Percentiles rank a stretch among this genome's conserved stretches.
Conservation (phyloP, 2,329 filamentous ascomycete species). For the Nemania abortiva region DNA sequence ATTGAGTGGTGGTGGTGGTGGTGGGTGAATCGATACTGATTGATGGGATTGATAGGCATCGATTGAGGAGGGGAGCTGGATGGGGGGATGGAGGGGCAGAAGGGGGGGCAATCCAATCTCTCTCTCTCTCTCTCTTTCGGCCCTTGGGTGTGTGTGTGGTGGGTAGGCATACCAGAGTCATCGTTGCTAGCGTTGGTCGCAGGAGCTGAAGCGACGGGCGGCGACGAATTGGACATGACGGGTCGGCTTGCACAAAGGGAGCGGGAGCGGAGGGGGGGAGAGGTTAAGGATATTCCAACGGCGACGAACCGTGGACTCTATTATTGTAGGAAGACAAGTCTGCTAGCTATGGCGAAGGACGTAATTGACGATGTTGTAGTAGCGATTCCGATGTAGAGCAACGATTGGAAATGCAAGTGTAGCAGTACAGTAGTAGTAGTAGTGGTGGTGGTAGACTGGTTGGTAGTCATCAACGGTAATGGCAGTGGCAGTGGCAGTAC, state of each 20-base stretch:
- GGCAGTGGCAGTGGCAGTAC: no score
- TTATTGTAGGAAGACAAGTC: conserved; percentile 36
- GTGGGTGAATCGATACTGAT: conserved; percentile 3
- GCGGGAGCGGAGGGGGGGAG: conserved; percentile 1
- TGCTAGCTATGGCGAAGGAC: conserved; percentile 16
- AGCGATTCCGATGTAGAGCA: conserved; percentile 18
- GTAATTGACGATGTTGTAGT: conserved; percentile 27
- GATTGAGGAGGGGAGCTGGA: conserved; percentile 37
- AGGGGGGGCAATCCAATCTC: conserved; percentile 35
- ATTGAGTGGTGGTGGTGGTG: conserved; percentile 8
- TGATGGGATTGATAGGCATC: conserved; percentile 22
- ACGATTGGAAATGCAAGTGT: conserved; percentile 28
- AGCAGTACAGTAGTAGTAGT: neutral
- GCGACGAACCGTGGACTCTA: conserved; percentile 45
- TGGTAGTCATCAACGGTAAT: no score
- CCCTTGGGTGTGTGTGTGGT: conserved; percentile 4
- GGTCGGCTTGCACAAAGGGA: conserved; percentile 23
- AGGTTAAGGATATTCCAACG: conserved; percentile 38
- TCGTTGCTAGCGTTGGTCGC: conserved; percentile 50
- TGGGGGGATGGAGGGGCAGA: conserved; percentile 36
- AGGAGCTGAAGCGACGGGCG: conserved; percentile 47
- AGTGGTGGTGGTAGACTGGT: no score
- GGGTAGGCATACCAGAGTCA: conserved; percentile 48
- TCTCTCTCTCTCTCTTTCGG: conserved; percentile 9
- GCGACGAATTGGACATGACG: conserved; percentile 53